Base-by-base conservation (phyloP, 148 eudicot genomes). In the Rhododendron molle region DNA sequence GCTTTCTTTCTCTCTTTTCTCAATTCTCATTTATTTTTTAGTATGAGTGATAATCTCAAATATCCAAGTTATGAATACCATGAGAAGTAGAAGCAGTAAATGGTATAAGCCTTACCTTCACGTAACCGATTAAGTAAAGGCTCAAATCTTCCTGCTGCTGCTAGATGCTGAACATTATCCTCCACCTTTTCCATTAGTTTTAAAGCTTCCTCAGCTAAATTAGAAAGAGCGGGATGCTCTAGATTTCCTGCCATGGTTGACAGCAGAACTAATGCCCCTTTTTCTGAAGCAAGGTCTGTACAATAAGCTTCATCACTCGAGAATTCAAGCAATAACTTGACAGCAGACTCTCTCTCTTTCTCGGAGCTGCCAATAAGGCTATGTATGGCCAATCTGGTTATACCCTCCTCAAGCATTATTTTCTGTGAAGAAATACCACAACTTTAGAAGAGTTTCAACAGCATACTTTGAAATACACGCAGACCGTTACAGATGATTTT, bases 141-240 rank as follows among this genome's bases (percentile, higher is more conserved):
- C 82, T 92, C 94, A 81, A 90, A 90, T 88, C 96, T 88, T 85
- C 96, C 94, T 73, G 93, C 94, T 7, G 91, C 92, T 50, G 93
- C 96, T 88, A 92, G 84, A 80, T 84, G 91, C 86, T 91, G 86
- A 46, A 92, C 89, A 86, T 93, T 92, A 50, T 90, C 93, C 85
- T 89, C 94, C 74, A 90, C 86, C 69, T 86, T 78, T 60, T 91
- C 94, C 85, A 93, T 84, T 34, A 85, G 87, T 86, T 88, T 90
- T 72, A 93, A 89, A 81, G 88, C 88, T 71, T 88, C 90, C 86
- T 91, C 94, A 82, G 94, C 94, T 84, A 92, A 85, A 86, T 92
- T 89, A 77, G 94, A 88, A 84, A 93, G 81, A 86, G 85, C 81
- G 73, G 93, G 96, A 80, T 87, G 83, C 86, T 93, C 96, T 88